Evolutionary conservation across 2,329 filamentous ascomycete genomes (phyloP), one percentile per base, ranked within the genome.

Genomic region (Talaromyces sp.): DNA sequence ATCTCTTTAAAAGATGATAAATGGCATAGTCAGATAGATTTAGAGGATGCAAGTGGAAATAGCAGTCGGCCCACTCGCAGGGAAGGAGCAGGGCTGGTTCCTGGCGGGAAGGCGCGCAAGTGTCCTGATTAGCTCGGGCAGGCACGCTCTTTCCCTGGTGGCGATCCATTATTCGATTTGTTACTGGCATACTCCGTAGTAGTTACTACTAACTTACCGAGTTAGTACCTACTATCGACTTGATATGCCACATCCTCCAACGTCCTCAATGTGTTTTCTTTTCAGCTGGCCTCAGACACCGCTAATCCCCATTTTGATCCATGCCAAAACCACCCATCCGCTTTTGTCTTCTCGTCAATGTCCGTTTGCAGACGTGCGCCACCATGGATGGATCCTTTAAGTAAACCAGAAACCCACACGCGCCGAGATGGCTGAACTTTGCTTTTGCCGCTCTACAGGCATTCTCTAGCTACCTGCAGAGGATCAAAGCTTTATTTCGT

Each of bases 331-430:
- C 33, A 39, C 44, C 44, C 37, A 28, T 40, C 58, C 35, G n/a
- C 46, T 28, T 18, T 11, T n/a, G 25, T 50, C 58, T 39, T 5
- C 16, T 40, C 14, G 31, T 58, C 56, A 44, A 33, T 52, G n/a
- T 54, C 59, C 48, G 59, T 44, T 61, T 61, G 23, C 59, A 61
- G 59, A 37, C 44, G 59, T 52, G 59, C 59, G 59, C 59, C 59
- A 61, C 59, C 35, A 31, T 42, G 46, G 28, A 54, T 42, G 54
- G 54, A 42, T 57, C 54, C 54, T 42, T 42, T 42, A 57, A 57
- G 23, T 28, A 57, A n/a, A 16, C 54, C 21, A 42, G 16, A 5
- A 42, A 25, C 48, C 18, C 58, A 28, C 31, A 44, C n/a, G 37
- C 23, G 44, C 46, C 23, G 35, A 31, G 44, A 61, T 54, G 33